Evolutionary conservation across 176 grass and related monocot species (phyloP).

Genomic region (Otatea glauca): DNA sequence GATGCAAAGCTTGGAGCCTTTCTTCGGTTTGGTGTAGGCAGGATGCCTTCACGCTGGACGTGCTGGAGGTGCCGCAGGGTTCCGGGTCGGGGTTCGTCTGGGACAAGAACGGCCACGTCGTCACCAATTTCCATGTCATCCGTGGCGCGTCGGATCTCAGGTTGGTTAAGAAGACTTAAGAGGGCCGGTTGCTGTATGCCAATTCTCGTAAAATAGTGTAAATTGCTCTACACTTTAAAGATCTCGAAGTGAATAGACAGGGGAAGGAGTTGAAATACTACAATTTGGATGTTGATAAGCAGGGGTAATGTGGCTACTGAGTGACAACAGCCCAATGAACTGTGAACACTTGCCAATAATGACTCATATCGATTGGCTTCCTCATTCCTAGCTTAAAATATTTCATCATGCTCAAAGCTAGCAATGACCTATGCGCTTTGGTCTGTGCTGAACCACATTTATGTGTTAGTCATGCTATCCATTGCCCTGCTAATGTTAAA

Average conservation of each 20-base stretch:
- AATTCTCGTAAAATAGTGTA: not conserved
- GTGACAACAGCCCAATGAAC: not conserved
- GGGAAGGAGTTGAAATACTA: not conserved
- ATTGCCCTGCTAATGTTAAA: not conserved
- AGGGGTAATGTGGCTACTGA: not conserved
- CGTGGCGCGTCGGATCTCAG: constrained; percentile 89
- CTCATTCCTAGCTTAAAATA: not conserved
- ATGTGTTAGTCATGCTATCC: not conserved
- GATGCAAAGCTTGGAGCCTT: constrained; percentile 8
- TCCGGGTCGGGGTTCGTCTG: constrained; percentile 96
- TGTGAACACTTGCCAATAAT: not conserved
- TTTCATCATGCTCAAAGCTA: not conserved
- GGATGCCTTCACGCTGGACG: constrained; percentile 97
- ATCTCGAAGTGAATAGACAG: not conserved
- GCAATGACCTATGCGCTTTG: not conserved
- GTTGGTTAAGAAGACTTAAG: constrained; percentile 41
- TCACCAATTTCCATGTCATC: constrained; percentile 98
- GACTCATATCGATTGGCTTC: not conserved
- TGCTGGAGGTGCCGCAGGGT: constrained; percentile 96
- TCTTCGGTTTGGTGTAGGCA: constrained; percentile 55
- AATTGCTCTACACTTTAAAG: not conserved
- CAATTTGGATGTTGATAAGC: constrained; percentile 2
- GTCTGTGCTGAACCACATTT: not conserved
- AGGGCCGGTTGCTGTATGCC: not conserved
- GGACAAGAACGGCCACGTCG: constrained; percentile 91